Percentiles rank a stretch among this genome's conserved stretches.
phyloP scores from a whole-genome alignment of 192 early-diverging fungal genomes.

The Entomortierella beljakovae region DNA sequence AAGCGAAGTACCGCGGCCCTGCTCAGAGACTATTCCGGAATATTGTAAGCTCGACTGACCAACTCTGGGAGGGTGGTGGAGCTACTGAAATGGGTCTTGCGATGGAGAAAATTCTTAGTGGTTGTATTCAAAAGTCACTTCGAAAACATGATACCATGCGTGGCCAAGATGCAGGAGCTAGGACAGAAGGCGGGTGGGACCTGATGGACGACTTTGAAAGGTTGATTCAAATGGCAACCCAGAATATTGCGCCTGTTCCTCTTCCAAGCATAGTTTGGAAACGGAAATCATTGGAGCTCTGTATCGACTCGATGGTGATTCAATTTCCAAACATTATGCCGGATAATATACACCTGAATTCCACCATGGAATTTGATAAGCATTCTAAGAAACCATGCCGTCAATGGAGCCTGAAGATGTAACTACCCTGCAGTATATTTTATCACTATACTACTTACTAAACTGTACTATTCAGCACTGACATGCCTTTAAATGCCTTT shows the following conservation, averaged over 20 bases:
- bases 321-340: constrained; percentile 29
- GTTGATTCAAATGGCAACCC: constrained; percentile 1
- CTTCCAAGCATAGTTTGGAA: constrained; percentile 33
- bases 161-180: not conserved
- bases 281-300: constrained; percentile 10
- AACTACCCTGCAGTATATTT: not conserved
- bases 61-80: constrained; percentile 39
- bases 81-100: constrained; percentile 25
- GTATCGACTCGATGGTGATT: constrained; percentile 18
- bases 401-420: constrained; percentile 34
- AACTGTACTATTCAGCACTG: not conserved
- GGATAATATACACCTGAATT: constrained; percentile 22
- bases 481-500: not conserved
- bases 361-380: constrained; percentile 20
- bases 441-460: not conserved
- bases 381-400: not conserved
- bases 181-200: constrained; percentile 12
- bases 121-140: constrained; percentile 12
- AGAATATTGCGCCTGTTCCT: constrained; percentile 12
- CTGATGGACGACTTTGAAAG: constrained; percentile 32
- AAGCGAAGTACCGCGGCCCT: constrained; percentile 7
- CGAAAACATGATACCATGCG: not conserved
- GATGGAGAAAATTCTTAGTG: constrained; percentile 14
- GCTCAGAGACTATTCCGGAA: constrained; percentile 18
- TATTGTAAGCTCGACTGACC: constrained; percentile 20